Evolutionary conservation across 108 stramenopile species (phyloP).

Genomic region (Skeletonema potamos): DNA sequence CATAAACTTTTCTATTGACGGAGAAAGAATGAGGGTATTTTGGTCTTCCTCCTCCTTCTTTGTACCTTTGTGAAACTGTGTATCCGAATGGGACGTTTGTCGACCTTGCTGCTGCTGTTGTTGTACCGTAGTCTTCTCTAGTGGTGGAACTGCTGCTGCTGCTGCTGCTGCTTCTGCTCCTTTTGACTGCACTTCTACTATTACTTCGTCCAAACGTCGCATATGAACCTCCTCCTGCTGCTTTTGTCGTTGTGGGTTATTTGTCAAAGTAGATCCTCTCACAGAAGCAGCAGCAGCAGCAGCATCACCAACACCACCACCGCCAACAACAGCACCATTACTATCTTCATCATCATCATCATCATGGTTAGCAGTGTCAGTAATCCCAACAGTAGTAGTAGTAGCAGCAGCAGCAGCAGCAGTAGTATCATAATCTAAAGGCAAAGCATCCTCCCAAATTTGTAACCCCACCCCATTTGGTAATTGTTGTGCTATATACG

Average conservation of each 20-base stretch:
- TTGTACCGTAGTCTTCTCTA: background rate
- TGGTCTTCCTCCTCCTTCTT: background rate
- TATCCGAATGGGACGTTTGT: background rate
- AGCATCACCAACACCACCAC: too few species aligned
- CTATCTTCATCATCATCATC: too few species aligned
- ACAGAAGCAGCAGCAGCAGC: too few species aligned
- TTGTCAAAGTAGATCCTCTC: too few species aligned
- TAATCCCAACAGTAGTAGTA: too few species aligned
- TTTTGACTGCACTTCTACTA: background rate
- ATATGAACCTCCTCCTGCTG: too few species aligned
- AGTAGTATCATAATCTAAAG: slow-evolving; percentile 4
- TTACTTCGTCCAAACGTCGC: background rate
- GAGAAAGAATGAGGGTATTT: background rate
- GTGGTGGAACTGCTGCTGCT: background rate
- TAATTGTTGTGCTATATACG: background rate
- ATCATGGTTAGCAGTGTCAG: background rate
- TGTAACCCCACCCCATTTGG: slow-evolving; percentile 17
- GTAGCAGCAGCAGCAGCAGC: too few species aligned
- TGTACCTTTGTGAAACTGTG: background rate
- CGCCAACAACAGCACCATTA: too few species aligned
- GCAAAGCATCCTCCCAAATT: slow-evolving; percentile 22
- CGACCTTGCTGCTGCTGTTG: background rate
- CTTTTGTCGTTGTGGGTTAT: too few species aligned
- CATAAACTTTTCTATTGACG: slow-evolving; percentile 6
- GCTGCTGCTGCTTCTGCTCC: background rate